phyloP scores from a whole-genome alignment of 2,329 filamentous ascomycete species.

The Phaeosphaeria sp. region DNA sequence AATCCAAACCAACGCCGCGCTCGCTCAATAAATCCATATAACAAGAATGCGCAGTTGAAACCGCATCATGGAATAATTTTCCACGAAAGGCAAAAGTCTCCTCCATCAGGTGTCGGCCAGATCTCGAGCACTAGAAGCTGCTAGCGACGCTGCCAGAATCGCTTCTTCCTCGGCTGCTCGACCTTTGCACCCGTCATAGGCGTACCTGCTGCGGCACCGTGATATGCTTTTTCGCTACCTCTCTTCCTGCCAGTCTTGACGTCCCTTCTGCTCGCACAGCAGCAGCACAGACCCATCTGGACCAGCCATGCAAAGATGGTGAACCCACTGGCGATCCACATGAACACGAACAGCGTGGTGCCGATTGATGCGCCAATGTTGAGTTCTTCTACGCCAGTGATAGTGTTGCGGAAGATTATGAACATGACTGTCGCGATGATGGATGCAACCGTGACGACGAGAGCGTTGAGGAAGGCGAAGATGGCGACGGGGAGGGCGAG shows the following conservation, averaged over 20 bases:
- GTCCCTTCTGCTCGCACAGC: constrained; percentile 67
- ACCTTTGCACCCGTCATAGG: constrained; percentile 5
- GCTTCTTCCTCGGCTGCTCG: constrained; percentile 15
- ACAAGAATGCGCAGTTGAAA: background rate
- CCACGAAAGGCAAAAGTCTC: background rate
- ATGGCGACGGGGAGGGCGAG: constrained; percentile 71
- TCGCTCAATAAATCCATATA: constrained; percentile 5
- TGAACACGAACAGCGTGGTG: constrained; percentile 79
- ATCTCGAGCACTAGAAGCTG: background rate
- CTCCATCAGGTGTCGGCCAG: background rate
- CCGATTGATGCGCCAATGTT: constrained; percentile 79
- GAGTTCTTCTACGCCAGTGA: constrained; percentile 72
- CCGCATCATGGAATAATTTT: background rate
- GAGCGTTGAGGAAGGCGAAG: constrained; percentile 70
- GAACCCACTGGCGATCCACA: constrained; percentile 81
- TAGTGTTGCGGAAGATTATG: constrained; percentile 78
- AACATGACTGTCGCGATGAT: constrained; percentile 85
- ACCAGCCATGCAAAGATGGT: constrained; percentile 72
- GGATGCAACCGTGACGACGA: constrained; percentile 73
- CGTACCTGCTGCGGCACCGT: constrained; percentile 11
- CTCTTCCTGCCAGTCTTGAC: constrained; percentile 57
- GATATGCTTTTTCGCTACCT: constrained; percentile 48
- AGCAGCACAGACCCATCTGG: constrained; percentile 80
- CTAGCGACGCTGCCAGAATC: constrained; percentile 26
- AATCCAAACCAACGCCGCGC: constrained; percentile 23